These are phyloP conservation scores for Flammula alnicola DNA, from an alignment of 1,284 basidiomycete species.

Conservation along the genomic window DNA sequence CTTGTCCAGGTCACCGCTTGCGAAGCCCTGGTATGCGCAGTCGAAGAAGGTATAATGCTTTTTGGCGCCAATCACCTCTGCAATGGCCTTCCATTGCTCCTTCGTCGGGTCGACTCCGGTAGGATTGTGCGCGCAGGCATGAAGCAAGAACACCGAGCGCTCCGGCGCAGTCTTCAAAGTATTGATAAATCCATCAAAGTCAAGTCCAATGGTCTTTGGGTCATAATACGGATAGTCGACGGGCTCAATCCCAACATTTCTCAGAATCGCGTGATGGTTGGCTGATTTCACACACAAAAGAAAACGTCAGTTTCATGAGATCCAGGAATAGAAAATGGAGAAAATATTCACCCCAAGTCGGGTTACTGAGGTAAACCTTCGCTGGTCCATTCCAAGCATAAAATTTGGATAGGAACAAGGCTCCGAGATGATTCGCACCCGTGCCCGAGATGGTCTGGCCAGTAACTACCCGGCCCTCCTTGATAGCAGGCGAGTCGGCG, in stretches of 20 bases:
- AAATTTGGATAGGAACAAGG: conserved; percentile 86
- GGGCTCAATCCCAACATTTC: conserved; percentile 81
- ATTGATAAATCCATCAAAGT: conserved; percentile 76
- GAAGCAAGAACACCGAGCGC: conserved; percentile 86
- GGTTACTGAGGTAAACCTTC: conserved; percentile 83
- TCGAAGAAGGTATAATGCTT: conserved; percentile 94
- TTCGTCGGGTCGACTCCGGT: conserved; percentile 93
- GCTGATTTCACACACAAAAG: conserved; percentile 51
- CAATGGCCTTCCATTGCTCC: conserved; percentile 88
- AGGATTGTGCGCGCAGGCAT: conserved; percentile 96
- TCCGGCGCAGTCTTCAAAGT: conserved; percentile 69
- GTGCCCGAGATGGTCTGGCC: conserved; percentile 96
- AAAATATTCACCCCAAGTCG: conserved; percentile 84
- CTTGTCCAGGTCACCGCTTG: conserved; percentile 80
- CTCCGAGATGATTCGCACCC: conserved; percentile 93
- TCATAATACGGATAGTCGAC: conserved; percentile 92
- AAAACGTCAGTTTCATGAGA: conserved; percentile 3
- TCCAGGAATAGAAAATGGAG: conserved; percentile 1
- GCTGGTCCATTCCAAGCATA: conserved; percentile 76
- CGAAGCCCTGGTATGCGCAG: conserved; percentile 94
- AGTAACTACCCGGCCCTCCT: conserved; percentile 72
- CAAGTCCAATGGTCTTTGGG: conserved; percentile 86
- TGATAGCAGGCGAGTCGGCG: conserved; percentile 70
- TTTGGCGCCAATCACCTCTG: conserved; percentile 75
- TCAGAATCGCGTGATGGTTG: conserved; percentile 91